Evolutionary conservation across 2,329 filamentous ascomycete genomes (phyloP).

Genomic region (Annulohypoxylon truncatum): DNA sequence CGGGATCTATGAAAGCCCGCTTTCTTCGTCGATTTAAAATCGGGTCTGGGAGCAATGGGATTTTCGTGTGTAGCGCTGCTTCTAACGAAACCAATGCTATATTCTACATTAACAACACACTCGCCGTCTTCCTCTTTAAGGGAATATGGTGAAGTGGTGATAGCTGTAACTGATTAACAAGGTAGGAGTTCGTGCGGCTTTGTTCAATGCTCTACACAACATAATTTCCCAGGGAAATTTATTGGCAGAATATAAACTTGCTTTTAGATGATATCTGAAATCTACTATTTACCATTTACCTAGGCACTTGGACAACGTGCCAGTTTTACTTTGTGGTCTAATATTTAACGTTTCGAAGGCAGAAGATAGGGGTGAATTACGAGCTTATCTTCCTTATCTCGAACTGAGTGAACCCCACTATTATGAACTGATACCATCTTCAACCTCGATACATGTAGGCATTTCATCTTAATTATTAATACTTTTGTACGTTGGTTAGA

Average conservation of each 20-base stretch:
- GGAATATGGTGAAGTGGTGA: not conserved
- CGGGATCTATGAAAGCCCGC: not conserved
- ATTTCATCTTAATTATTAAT: not conserved
- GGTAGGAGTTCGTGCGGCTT: not conserved
- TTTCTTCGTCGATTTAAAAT: not conserved
- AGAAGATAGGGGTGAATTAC: not conserved
- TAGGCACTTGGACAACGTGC: not conserved
- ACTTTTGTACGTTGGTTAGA: not conserved
- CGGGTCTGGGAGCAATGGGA: not conserved
- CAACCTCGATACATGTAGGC: not conserved
- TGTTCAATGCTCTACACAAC: not conserved
- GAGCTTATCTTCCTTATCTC: conserved; percentile 20
- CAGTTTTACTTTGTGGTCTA: not conserved
- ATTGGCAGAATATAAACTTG: not conserved
- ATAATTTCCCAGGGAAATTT: not conserved
- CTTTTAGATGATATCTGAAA: not conserved
- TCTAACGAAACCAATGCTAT: not conserved
- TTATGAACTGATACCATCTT: not conserved
- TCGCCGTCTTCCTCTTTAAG: not conserved
- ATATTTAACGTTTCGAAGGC: not conserved
- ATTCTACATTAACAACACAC: not conserved
- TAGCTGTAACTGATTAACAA: not conserved
- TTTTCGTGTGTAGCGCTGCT: conserved; percentile 1
- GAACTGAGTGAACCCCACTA: conserved; percentile 1
- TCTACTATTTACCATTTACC: not conserved